Evolutionary conservation across 352 stramenopile genomes (phyloP), one percentile per base, ranked within the genome.

Genomic region (Pythium diclinum): DNA sequence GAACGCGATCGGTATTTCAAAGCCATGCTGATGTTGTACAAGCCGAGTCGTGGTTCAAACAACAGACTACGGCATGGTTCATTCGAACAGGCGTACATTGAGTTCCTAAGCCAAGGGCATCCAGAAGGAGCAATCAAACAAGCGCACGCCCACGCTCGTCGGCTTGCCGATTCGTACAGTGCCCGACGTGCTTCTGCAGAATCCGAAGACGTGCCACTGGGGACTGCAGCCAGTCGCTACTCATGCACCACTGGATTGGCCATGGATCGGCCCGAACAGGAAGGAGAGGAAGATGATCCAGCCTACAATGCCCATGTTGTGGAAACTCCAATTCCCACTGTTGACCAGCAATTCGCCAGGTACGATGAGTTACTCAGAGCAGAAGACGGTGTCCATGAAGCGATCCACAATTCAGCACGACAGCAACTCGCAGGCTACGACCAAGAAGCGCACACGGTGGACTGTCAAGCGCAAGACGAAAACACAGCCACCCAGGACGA

Each of bases 1-100:
- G n/a, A n/a, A n/a, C n/a, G n/a, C n/a, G n/a, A n/a, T n/a, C 49
- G 49, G 21, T 56, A 56, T 25, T 56, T 36, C 49, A 56, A 56
- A 25, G 36, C n/a, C 19, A 25, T 42, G 16, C 11, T 56, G 8
- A 42, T 56, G 49, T 32, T 56, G 1, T 56, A 23, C 49, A 40
- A 42, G 28, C 49, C 49, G 6, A 56, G 49, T 40, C 49, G 25
- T 7, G 1, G 1, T 16, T 28, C 25, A 28, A 28, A 28, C 25
- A 42, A 16, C 34, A n/a, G 33, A 38, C 49, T 21, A 36, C n/a
- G 17, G 25, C 25, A 17, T 56, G 1, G 4, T 21, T 25, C 49
- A 32, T 38, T 42, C 25, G 25, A 32, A 21, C 8, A 19, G 6
- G 49, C 11, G 4, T 56, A 42, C 28, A 25, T 10, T n/a, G 49